Conservation (phyloP, 2,329 filamentous ascomycete genomes). For the Biscogniauxia marginata region DNA sequence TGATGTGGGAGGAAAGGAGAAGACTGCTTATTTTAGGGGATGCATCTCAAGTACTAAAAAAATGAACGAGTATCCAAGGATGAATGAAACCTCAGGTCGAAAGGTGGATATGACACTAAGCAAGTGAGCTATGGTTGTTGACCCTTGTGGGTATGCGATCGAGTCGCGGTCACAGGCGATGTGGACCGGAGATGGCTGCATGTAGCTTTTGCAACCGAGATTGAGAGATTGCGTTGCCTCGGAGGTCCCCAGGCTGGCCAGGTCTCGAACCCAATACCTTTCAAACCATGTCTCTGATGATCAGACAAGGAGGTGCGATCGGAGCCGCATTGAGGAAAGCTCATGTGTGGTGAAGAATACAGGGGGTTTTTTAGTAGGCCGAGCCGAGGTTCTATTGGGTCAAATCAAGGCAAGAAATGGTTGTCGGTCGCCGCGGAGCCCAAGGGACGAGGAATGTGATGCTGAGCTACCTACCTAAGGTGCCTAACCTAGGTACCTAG, state of each 20-base stretch:
- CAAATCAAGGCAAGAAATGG: too few relatives aligned
- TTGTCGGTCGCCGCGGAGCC: too few relatives aligned
- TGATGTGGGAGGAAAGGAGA: neutral
- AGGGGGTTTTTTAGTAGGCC: neutral
- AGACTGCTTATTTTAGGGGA: neutral
- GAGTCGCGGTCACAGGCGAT: neutral
- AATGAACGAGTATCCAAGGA: neutral
- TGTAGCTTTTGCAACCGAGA: neutral
- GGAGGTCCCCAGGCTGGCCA: neutral
- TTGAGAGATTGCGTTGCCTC: neutral
- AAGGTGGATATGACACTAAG: neutral
- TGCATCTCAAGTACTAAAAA: neutral
- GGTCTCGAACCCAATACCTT: too few relatives aligned
- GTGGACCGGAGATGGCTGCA: neutral
- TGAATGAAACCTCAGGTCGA: neutral
- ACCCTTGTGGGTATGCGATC: neutral
- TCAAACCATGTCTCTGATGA: neutral
- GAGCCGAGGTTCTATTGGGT: too few relatives aligned
- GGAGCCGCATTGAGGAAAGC: neutral
- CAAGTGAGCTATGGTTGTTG: neutral
- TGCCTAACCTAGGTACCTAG: too few relatives aligned
- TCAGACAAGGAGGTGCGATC: neutral
- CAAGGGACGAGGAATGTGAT: too few relatives aligned
- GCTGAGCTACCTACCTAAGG: too few relatives aligned
- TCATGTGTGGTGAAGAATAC: neutral